phyloP scores from a whole-genome alignment of 805 yeast genomes.

The Starmera quercuum region DNA sequence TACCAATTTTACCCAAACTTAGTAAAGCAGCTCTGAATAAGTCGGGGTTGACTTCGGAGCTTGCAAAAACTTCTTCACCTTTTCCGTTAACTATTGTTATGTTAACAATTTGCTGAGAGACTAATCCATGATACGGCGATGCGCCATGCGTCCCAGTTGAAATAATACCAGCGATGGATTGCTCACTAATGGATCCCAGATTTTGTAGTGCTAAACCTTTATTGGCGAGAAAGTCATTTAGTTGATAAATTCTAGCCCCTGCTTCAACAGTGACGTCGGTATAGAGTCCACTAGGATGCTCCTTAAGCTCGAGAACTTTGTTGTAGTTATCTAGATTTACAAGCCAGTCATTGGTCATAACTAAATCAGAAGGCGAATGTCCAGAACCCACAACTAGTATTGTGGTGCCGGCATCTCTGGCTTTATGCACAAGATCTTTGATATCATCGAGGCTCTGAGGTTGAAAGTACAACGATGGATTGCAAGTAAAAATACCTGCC shows the following conservation, averaged over 20 bases:
- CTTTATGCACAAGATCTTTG: constrained; percentile 54
- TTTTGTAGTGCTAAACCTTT: constrained; percentile 79
- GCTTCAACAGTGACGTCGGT: constrained; percentile 95
- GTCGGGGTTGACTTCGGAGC: constrained; percentile 51
- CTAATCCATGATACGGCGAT: constrained; percentile 84
- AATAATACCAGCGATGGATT: constrained; percentile 90
- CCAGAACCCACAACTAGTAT: constrained; percentile 87
- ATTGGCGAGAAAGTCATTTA: constrained; percentile 57
- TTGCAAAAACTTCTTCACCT: constrained; percentile 54
- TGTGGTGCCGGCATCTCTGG: constrained; percentile 51
- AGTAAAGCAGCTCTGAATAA: constrained; percentile 76
- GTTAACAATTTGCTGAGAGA: constrained; percentile 80
- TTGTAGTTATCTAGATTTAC: constrained; percentile 75
- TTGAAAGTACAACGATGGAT: constrained; percentile 73
- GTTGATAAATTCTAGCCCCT: constrained; percentile 70
- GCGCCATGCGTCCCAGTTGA: constrained; percentile 98
- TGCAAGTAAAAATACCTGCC: constrained; percentile 84
- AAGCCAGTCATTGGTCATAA: constrained; percentile 84
- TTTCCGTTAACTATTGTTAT: constrained; percentile 66
- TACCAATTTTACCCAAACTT: constrained; percentile 87
- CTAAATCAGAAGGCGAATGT: constrained; percentile 89
- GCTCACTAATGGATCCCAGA: constrained; percentile 89
- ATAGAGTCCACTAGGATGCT: constrained; percentile 50
- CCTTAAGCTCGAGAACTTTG: constrained; percentile 40
- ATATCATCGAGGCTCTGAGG: constrained; percentile 70